phyloP scores from a whole-genome alignment of 2,329 filamentous ascomycete genomes.

The Boeremia lycopersici region DNA sequence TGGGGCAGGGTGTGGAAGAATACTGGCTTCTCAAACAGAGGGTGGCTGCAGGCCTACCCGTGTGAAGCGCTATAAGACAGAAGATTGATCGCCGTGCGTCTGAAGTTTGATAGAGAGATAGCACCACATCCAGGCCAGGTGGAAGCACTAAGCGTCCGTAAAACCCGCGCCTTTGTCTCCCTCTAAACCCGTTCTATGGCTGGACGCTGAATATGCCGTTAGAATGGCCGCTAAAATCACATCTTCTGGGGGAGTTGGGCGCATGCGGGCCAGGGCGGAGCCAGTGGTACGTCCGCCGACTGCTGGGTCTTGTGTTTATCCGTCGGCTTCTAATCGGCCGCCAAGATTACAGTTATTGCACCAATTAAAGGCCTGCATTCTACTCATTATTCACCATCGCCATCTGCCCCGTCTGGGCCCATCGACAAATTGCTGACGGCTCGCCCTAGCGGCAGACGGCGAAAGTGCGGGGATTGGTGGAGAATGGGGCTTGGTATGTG shows the following conservation, averaged over 20 bases:
- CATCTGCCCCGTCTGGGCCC: slow-evolving; percentile 33
- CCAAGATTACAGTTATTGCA: slow-evolving; percentile 34
- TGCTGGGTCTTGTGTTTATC: slow-evolving; percentile 38
- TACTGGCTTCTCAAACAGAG: slow-evolving; percentile 32
- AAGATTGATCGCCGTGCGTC: slow-evolving; percentile 40
- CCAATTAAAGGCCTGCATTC: slow-evolving; percentile 27
- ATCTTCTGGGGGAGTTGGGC: slow-evolving; percentile 34
- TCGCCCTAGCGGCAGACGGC: slow-evolving; percentile 13
- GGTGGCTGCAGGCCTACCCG: slow-evolving; percentile 28
- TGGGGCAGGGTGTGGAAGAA: slow-evolving; percentile 36
- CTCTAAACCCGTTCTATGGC: slow-evolving; percentile 45
- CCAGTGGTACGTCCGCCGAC: slow-evolving; percentile 27
- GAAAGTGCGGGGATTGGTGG: slow-evolving; percentile 38
- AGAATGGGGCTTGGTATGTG: slow-evolving; percentile 25
- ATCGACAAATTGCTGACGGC: slow-evolving; percentile 34
- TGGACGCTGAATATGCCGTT: slow-evolving; percentile 49
- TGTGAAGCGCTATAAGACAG: slow-evolving; percentile 36
- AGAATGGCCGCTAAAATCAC: slow-evolving; percentile 29
- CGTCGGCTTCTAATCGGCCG: slow-evolving; percentile 27
- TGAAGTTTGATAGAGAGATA: slow-evolving; percentile 43
- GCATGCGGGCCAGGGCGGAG: slow-evolving; percentile 32
- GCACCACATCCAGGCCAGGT: slow-evolving; percentile 38
- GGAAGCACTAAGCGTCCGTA: slow-evolving; percentile 42
- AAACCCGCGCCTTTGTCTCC: slow-evolving; percentile 38
- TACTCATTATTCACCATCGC: slow-evolving; percentile 16